Base-by-base conservation (phyloP, 106 monocot genomes). In the Allium cepa region DNA sequence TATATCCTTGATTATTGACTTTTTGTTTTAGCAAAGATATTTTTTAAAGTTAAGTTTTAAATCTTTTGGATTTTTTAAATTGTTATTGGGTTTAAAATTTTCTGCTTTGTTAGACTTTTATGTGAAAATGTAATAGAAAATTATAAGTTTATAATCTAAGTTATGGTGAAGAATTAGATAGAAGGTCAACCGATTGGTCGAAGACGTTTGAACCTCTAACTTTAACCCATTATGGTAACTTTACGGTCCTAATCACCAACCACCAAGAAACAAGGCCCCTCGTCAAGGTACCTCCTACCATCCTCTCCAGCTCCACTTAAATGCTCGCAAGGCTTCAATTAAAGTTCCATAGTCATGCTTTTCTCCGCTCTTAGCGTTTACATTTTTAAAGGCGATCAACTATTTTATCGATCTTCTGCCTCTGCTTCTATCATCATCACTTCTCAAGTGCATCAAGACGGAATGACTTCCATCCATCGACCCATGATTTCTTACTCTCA, bases 401-500 rank as follows among this genome's bases (percentile, higher is more conserved):
- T 89, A 79, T 56, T 84, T 87, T 72, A 36, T 65, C 2, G 89
- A 80, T 49, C 73, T 69, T 0, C 84, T 83, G 11, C 26, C 46
- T 22, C 22, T 22, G 1, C 22, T 1, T 22, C 22, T 22, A 22
- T 0, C 1, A 14, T 4, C 3, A 0, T 10, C 56, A 71, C 74
- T 69, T 28, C 79, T 79, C 51, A 75, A 28, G 72, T 86, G 89
- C 3, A 97, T 72, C 49, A 97, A 27, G 53, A 97, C 92, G 0
- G 92, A 57, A 45, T 92, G 87, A 64, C 59, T 84, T 47, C 92
- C 96, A 16, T 77, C 86, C 77, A 86, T 79, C 9, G 71, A 48
- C 11, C 96, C 96, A 10, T 78, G 58, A 57, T 97, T 97, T 17
- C 79, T 56, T 11, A 92, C 96, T 64, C 73, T 27, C 7, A 97